Evolutionary conservation across 2,329 filamentous ascomycete genomes (phyloP).

Genomic region (Colletotrichum lindemuthianum): DNA sequence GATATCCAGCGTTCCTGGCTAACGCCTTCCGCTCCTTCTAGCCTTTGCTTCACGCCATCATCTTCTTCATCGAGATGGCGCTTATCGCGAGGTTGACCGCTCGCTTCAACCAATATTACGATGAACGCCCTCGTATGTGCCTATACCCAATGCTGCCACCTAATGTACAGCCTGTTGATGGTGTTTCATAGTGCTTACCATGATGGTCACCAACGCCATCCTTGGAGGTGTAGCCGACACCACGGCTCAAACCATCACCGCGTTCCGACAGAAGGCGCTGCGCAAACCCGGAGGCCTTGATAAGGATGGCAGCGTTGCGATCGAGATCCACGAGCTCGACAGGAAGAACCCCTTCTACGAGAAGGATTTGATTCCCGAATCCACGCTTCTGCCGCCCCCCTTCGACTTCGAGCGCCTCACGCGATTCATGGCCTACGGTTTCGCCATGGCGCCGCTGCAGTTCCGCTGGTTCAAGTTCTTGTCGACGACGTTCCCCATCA

Average conservation of each 20-base stretch:
- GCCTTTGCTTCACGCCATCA: constrained; percentile 87
- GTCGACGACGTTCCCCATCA: constrained; percentile 83
- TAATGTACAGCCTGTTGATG: constrained; percentile 8
- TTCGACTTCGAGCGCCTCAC: constrained; percentile 97
- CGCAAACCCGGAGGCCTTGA: constrained; percentile 69
- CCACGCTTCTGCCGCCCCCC: constrained; percentile 74
- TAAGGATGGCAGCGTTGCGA: constrained; percentile 78
- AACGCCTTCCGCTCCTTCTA: constrained; percentile 48
- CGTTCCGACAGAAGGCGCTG: constrained; percentile 75
- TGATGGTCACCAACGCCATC: constrained; percentile 98
- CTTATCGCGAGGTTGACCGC: constrained; percentile 83
- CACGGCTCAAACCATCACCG: constrained; percentile 91
- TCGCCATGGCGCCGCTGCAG: constrained; percentile 93
- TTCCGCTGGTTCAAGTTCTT: constrained; percentile 96
- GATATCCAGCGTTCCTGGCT: background rate
- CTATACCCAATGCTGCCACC: background rate
- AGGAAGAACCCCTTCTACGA: constrained; percentile 77
- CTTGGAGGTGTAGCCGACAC: constrained; percentile 97
- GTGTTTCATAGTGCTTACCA: constrained; percentile 80
- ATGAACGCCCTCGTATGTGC: constrained; percentile 79
- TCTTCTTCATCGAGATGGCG: constrained; percentile 89
- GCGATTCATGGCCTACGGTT: constrained; percentile 96
- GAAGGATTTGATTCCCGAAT: constrained; percentile 73
- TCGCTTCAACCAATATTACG: constrained; percentile 95
- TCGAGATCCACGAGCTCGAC: constrained; percentile 90